Evolutionary conservation across 345 rosid genomes (phyloP).

Genomic region (Syzygium aqueum): DNA sequence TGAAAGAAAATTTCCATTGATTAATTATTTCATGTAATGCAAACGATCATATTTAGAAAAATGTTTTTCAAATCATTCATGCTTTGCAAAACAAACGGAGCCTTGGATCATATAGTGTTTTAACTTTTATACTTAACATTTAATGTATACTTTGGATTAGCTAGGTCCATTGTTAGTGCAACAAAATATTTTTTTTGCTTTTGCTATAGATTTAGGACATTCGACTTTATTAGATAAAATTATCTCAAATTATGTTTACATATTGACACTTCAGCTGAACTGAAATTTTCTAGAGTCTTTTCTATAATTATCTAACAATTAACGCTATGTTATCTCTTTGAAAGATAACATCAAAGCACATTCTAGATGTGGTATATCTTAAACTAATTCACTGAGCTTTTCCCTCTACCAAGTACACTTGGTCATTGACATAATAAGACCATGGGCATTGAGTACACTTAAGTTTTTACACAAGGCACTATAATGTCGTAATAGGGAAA

Average conservation of each 20-base stretch:
- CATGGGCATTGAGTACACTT: neutral
- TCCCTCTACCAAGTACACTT: neutral
- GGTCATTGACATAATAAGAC: neutral
- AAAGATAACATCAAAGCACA: neutral
- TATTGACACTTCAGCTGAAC: too few relatives aligned
- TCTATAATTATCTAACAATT: neutral
- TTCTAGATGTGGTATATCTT: neutral
- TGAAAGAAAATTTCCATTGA: neutral
- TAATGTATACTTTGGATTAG: too few relatives aligned
- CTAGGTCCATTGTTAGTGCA: too few relatives aligned
- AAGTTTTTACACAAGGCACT: neutral
- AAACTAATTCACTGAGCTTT: neutral
- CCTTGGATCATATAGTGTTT: too few relatives aligned
- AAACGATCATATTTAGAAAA: rapidly evolving
- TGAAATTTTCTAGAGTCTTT: neutral
- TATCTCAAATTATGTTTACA: too few relatives aligned
- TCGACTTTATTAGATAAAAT: too few relatives aligned
- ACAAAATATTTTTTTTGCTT: too few relatives aligned
- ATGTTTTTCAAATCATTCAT: too few relatives aligned
- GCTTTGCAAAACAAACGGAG: too few relatives aligned
- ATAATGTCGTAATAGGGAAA: neutral
- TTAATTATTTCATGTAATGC: rapidly evolving
- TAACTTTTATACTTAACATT: neutral
- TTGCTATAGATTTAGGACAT: too few relatives aligned
- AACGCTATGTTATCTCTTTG: neutral